These are phyloP conservation scores for Epichloe bromicola DNA, from an alignment of 2,329 filamentous ascomycete genomes.

Conservation along the genomic window DNA sequence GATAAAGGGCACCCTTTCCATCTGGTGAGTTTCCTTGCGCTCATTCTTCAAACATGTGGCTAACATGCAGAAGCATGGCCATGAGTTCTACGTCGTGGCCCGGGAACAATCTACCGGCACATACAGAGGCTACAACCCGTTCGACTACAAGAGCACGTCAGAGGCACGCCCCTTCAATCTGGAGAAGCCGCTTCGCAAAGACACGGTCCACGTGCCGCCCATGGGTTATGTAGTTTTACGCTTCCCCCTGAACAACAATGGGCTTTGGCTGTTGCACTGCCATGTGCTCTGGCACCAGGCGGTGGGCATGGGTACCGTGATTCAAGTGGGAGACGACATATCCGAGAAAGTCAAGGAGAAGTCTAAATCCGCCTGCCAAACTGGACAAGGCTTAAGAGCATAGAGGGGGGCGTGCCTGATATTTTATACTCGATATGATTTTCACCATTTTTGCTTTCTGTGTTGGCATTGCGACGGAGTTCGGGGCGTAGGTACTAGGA, in stretches of 20 bases:
- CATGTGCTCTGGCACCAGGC: constrained; percentile 24
- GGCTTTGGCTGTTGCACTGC: constrained; percentile 26
- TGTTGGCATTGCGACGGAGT: neutral
- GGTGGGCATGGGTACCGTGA: constrained; percentile 17
- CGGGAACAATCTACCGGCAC: constrained; percentile 2
- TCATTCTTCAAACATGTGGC: neutral
- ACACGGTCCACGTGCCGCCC: constrained; percentile 18
- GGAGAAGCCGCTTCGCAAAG: constrained; percentile 18
- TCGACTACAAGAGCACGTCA: constrained; percentile 2
- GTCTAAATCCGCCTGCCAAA: neutral
- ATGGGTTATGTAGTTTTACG: constrained; percentile 23
- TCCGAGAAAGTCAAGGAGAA: neutral
- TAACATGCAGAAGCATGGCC: constrained; percentile 9
- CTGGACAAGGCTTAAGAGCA: neutral
- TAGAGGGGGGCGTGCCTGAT: neutral
- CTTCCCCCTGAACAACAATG: constrained; percentile 22
- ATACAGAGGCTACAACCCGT: constrained; percentile 9
- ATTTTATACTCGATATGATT: neutral
- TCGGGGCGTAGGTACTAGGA: neutral
- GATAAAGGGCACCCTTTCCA: constrained; percentile 37
- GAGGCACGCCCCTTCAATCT: constrained; percentile 3
- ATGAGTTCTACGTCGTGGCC: constrained; percentile 9
- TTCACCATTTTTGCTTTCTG: neutral
- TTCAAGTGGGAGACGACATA: constrained; percentile 6
- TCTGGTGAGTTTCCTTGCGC: constrained; percentile 18